Base-by-base conservation (phyloP, 2,329 filamentous ascomycete genomes). In the Sarocladiaceae sp. region DNA sequence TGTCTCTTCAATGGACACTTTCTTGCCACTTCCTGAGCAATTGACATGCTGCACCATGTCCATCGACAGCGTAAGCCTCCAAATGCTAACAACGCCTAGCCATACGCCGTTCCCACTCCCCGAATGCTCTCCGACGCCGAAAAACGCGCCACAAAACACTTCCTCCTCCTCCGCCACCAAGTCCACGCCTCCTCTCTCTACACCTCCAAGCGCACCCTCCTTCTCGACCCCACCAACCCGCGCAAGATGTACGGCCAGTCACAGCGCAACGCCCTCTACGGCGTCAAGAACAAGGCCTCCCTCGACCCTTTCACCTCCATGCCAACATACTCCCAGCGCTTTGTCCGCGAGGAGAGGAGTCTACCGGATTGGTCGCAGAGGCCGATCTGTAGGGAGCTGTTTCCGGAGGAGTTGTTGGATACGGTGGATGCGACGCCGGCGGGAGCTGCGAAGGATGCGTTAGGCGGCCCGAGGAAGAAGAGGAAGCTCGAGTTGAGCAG, bases 241-340 rank as follows among this genome's bases (percentile, higher is more conserved):
- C 57, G 62, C 43, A 67, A 62, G 48, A 61, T 55, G 57, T 80
- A 80, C 60, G 74, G 74, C 51, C 75, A 77, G 54, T 67, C 72
- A n/a, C 76, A 80, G 60, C 62, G 72, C 55, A 80, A 80, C 59
- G 69, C 71, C 50, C 71, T 69, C 45, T 80, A 74, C 61, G 73
- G 69, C 48, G 61, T 73, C 52, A 71, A 69, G 57, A 78, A 65
- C 61, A 74, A 72, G 53, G 75, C 75, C 29, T 76, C 72, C 11
- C 53, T 74, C 41, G 76, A 80, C 56, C 74, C 76, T 16, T 81
- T 81, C 58, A 70, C 66, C n/a, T 66, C 72, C 32, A 69, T 80
- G 45, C 74, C 74, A n/a, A 73, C 72, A 48, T 80, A 78, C 62
- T 76, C 73, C 33, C 69, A 78, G 52, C 69, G 69, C 46, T 79